Base-by-base conservation (phyloP, 352 stramenopile species). In the Pythium oligandrum region DNA sequence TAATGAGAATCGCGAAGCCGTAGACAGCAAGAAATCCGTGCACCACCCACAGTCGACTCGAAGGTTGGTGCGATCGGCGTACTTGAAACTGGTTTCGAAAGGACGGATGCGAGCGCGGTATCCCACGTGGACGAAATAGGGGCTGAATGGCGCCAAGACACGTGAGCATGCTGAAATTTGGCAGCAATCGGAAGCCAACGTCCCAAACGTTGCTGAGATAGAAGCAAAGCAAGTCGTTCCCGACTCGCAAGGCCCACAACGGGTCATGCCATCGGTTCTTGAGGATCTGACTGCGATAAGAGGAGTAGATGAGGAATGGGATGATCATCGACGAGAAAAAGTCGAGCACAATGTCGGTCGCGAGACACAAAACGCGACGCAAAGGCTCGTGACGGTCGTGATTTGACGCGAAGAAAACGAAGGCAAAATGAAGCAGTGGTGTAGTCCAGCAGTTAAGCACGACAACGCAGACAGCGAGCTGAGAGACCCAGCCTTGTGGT, bases 381-480 rank as follows among this genome's bases (percentile, higher is more conserved):
- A 57, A 40, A 35, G 62, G 68, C 9, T 55, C 57, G 1, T 56
- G 30, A 26, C 17, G 17, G 17, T 26, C 17, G 17, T 26, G 17
- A 26, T 26, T 26, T 26, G 17, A 26, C 17, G 17, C 17, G 17
- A 26, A 26, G 48, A 30, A 3, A 33, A 40, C 31, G 10, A 61
- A 63, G 1, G 36, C 39, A 2, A 61, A 51, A 31, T 72, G 66
- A 17, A 67, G 44, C 33, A 62, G 51, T 11, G 72, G 70, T 1
- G 70, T 83, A 3, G 57, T 70, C 71, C 68, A 79, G 55, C 71
- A 84, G 45, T 75, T 77, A 5, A 70, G 4, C 11, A 71, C 57
- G 4, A 82, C 47, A 7, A 57, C 44, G 3, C 6, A 36, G 6
- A 66, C 59, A 3, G 65, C 68, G 5, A 73, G 35, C 3, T 17